These are phyloP conservation scores for Aureoboletus auriporus DNA, from an alignment of 768 basidiomycete species.

Conservation along the genomic window DNA sequence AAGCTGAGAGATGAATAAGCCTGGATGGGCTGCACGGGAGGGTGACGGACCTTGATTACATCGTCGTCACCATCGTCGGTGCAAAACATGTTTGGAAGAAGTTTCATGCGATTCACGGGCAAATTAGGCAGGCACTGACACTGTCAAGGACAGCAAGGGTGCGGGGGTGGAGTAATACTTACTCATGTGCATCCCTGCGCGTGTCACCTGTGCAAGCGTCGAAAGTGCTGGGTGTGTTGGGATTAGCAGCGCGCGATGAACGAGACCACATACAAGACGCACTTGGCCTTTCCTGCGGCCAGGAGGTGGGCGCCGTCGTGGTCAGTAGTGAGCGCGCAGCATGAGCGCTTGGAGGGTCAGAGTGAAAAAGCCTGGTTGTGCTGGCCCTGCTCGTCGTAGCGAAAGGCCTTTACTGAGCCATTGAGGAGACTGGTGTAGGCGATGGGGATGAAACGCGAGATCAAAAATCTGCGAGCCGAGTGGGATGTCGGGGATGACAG, in stretches of 20 bases:
- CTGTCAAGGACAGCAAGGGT: conserved; percentile 23
- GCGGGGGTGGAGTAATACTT: conserved; percentile 28
- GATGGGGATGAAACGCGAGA: conserved; percentile 80
- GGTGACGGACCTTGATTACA: conserved; percentile 70
- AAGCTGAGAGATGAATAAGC: conserved; percentile 48
- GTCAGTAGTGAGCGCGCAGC: conserved; percentile 66
- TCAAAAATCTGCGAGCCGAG: conserved; percentile 85
- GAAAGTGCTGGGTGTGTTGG: conserved; percentile 46
- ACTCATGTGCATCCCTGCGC: conserved; percentile 62
- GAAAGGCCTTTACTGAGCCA: conserved; percentile 78
- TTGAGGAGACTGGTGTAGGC: conserved; percentile 78
- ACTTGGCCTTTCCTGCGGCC: conserved; percentile 78
- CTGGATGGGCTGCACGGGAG: neutral
- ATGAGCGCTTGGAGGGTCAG: conserved; percentile 79
- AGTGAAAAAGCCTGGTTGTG: conserved; percentile 55
- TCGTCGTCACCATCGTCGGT: conserved; percentile 97
- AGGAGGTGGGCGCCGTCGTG: conserved; percentile 68
- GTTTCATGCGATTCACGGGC: conserved; percentile 82
- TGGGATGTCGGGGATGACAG: conserved; percentile 55
- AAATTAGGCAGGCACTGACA: conserved; percentile 46
- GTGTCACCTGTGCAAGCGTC: conserved; percentile 62
- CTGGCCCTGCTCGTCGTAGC: conserved; percentile 69
- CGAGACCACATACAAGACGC: conserved; percentile 58
- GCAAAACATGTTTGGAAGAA: conserved; percentile 64
- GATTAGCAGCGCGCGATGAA: neutral